A percentile compares a stretch with the other conserved stretches of the same genome.
Conservation (phyloP, 192 early-diverging fungal genomes). For the Umbelopsis vinacea region DNA sequence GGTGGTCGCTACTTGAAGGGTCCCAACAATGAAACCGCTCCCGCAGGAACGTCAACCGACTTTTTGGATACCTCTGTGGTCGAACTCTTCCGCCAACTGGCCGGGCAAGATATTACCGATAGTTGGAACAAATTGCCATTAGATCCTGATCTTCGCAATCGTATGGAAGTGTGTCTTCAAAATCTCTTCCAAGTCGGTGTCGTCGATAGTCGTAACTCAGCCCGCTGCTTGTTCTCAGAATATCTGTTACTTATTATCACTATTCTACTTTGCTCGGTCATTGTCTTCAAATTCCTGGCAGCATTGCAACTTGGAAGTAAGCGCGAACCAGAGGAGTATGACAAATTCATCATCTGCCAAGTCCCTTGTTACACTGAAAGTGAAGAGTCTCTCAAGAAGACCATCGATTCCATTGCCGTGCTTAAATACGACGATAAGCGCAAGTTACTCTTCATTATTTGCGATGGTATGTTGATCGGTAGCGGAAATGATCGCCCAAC, state of each 20-base stretch:
- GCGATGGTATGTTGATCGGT: constrained; percentile 94
- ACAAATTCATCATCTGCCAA: constrained; percentile 95
- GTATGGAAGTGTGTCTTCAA: constrained; percentile 76
- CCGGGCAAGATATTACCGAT: constrained; percentile 66
- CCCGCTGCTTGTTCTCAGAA: constrained; percentile 79
- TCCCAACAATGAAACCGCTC: constrained; percentile 42
- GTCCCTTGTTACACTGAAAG: constrained; percentile 97
- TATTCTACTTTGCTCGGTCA: constrained; percentile 79
- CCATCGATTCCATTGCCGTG: constrained; percentile 80
- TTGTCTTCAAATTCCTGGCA: constrained; percentile 80
- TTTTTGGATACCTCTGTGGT: constrained; percentile 68
- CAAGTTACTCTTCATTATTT: constrained; percentile 86
- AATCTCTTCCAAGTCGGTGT: constrained; percentile 86
- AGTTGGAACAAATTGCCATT: constrained; percentile 62
- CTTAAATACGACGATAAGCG: constrained; percentile 86
- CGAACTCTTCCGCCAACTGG: constrained; percentile 65
- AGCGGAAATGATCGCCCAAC: constrained; percentile 97
- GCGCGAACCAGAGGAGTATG: constrained; percentile 83
- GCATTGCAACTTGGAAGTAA: constrained; percentile 74
- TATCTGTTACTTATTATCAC: constrained; percentile 85
- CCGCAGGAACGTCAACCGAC: constrained; percentile 44
- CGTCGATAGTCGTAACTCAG: constrained; percentile 82
- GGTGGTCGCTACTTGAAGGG: constrained; percentile 50
- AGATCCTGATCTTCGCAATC: constrained; percentile 43
- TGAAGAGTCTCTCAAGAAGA: constrained; percentile 80